Base-by-base conservation (phyloP, 108 stramenopile species). In the Fragilaria crotonensis region DNA sequence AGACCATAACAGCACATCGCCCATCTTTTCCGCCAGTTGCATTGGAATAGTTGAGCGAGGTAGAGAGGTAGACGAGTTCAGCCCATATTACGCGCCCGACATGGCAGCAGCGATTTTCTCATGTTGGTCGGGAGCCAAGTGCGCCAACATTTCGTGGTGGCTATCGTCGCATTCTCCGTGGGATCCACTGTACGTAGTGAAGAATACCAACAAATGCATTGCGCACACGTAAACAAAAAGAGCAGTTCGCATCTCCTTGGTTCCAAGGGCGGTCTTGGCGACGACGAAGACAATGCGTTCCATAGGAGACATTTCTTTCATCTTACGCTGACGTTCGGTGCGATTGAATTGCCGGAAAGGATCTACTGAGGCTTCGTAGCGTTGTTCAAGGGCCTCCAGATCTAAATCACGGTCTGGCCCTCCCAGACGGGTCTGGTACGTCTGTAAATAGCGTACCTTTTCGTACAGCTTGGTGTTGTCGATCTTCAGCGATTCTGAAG, bases 391-490 rank as follows among this genome's bases (percentile, higher is more conserved):
- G 7, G 87, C 89, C 63, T 89, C 89, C 58, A 94, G 62, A 68
- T 94, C 93, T 61, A 89, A 57, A 63, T 90, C 87, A 25, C 81
- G 74, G 52, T 83, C 84, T 29, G 48, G 46, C 23, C 27, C 25
- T 48, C 70, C 48, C 18, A 52, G 49, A 20, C 48, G 62, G 54
- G 51, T 73, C 31, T 73, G 78, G 48, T 68, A 89, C 41, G 62
- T 85, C 64, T 90, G 88, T 1, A 90, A 77, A 63, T 90, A 94
- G 0, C 93, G 73, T 62, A 94, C 87, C 59, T 90, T 89, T 61
- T 94, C 93, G 63, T 87, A 94, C 20, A 94, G 78, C 52, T 90
- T 94, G 4, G 88, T 83, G 60, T 94, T 94, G 66, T 94, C 88
- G 1, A 81, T 56, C 46, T 87, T 89, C 57, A 90, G 65, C 1